Conservation (phyloP, 2,329 filamentous ascomycete genomes). For the Exophiala mesophila region DNA sequence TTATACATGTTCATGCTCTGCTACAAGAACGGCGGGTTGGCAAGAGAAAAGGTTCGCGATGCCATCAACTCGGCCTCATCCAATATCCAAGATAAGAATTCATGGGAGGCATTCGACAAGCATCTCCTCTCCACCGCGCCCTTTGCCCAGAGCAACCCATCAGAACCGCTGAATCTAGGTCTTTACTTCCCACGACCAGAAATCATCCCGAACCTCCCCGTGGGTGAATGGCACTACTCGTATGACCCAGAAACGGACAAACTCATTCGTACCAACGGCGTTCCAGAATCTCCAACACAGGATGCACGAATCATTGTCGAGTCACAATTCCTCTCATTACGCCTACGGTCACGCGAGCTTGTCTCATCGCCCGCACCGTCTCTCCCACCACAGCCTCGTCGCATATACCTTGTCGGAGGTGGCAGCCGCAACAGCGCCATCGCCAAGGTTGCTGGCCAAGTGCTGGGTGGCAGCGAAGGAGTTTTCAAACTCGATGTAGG, state of each 20-base stretch:
- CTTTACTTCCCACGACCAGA: constrained; percentile 95
- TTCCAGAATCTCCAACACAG: constrained; percentile 55
- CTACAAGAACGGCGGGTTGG: constrained; percentile 96
- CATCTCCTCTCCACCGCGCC: constrained; percentile 63
- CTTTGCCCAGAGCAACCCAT: constrained; percentile 55
- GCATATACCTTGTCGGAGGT: constrained; percentile 91
- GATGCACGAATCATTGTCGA: constrained; percentile 87
- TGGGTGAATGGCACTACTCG: constrained; percentile 81
- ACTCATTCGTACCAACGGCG: constrained; percentile 49
- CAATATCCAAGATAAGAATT: constrained; percentile 41
- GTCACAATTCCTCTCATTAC: constrained; percentile 88
- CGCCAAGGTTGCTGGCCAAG: constrained; percentile 75
- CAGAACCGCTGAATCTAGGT: constrained; percentile 70
- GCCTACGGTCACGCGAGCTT: constrained; percentile 74
- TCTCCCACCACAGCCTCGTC: constrained; percentile 76
- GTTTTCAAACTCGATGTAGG: constrained; percentile 92
- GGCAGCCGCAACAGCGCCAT: constrained; percentile 88
- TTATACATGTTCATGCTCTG: constrained; percentile 99
- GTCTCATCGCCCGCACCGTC: constrained; percentile 53
- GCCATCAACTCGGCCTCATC: constrained; percentile 56
- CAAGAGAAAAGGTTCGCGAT: constrained; percentile 84
- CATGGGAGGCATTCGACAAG: constrained; percentile 78
- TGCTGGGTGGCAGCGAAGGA: constrained; percentile 82
- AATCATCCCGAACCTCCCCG: constrained; percentile 84
- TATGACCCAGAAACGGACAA: constrained; percentile 47